phyloP scores from a whole-genome alignment of 306 rosid genomes.

The Medicago truncatula region MtrunA17r5.0-ANR NC_053048.1:40049001-40049500 shows the following conservation, averaged over 20 bases:
- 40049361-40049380: slow-evolving; percentile 14
- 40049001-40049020: slow-evolving; percentile 73
- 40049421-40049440: slow-evolving; percentile 18
- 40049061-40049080: slow-evolving; percentile 28
- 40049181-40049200: slow-evolving; percentile 11
- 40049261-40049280: neutral
- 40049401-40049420: slow-evolving; percentile 1
- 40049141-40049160: neutral
- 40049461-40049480: slow-evolving; percentile 76
- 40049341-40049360: slow-evolving; percentile 16
- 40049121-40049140: slow-evolving; percentile 25
- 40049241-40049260: slow-evolving; percentile 1
- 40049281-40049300: slow-evolving; percentile 3
- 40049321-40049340: slow-evolving; percentile 15
- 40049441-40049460: slow-evolving; percentile 75
- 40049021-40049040: neutral
- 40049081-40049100: slow-evolving; percentile 17
- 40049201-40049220: slow-evolving; percentile 23
- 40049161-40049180: slow-evolving; percentile 9
- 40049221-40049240: slow-evolving; percentile 10
- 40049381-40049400: neutral
- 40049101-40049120: slow-evolving; percentile 9
- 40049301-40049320: slow-evolving; percentile 9
- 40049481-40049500: slow-evolving; percentile 70
- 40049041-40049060: neutral